These are phyloP conservation scores for Saturnispora ahearnii DNA, from an alignment of 805 yeast genomes.

Conservation along the genomic window DNA sequence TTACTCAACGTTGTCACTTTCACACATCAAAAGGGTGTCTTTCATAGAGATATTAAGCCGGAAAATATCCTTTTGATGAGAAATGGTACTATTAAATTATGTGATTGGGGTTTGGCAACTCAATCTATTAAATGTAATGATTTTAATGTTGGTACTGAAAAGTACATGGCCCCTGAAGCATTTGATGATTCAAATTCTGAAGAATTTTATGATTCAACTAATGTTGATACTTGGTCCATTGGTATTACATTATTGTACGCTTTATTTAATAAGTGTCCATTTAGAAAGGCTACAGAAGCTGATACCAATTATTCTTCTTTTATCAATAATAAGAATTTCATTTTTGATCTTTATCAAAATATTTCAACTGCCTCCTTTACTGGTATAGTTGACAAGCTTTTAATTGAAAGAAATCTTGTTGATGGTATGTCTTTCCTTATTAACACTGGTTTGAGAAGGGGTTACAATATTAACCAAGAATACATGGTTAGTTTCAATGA, in stretches of 20 bases:
- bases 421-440: slow-evolving; percentile 24
- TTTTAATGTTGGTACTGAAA: slow-evolving; percentile 46
- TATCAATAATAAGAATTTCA: slow-evolving; percentile 31
- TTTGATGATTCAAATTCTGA: slow-evolving; percentile 11
- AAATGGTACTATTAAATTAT: slow-evolving; percentile 47
- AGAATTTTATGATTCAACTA: slow-evolving; percentile 32
- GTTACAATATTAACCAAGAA: slow-evolving; percentile 41
- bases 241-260: slow-evolving; percentile 43
- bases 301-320: slow-evolving; percentile 40
- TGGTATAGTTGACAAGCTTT: slow-evolving; percentile 33
- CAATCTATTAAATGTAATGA: slow-evolving; percentile 23
- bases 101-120: slow-evolving; percentile 70
- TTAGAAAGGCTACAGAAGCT: slow-evolving; percentile 31
- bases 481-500: slow-evolving; percentile 23
- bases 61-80: slow-evolving; percentile 53
- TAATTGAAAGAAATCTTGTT: slow-evolving; percentile 33
- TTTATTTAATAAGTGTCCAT: slow-evolving; percentile 45
- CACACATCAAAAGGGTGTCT: slow-evolving; percentile 51
- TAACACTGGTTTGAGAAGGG: slow-evolving; percentile 26
- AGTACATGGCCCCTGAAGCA: slow-evolving; percentile 51
- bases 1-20: slow-evolving; percentile 41
- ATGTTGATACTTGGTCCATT: slow-evolving; percentile 47
- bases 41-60: slow-evolving; percentile 68
- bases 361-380: slow-evolving; percentile 35
- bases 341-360: slow-evolving; percentile 42